Percentiles rank a stretch among this genome's conserved stretches.
These are phyloP conservation scores for Sugiyamaella qingdaonensis DNA, from an alignment of 805 yeast genomes.

Conservation along the genomic window DNA sequence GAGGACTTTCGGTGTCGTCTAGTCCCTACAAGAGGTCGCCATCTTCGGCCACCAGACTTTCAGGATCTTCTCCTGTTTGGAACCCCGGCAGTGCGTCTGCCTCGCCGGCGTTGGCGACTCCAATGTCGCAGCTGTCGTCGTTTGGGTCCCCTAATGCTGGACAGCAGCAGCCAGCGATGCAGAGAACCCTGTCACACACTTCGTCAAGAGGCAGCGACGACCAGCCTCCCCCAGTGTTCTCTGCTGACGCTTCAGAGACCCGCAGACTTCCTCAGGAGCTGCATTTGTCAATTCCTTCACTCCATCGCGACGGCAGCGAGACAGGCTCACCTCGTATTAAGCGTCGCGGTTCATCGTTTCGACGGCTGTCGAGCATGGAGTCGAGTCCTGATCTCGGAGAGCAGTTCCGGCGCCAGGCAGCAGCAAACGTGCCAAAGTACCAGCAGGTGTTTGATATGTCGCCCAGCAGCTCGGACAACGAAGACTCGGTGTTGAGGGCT, in stretches of 20 bases:
- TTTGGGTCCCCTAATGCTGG: neutral
- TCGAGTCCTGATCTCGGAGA: slow-evolving; percentile 24
- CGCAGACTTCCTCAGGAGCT: slow-evolving; percentile 26
- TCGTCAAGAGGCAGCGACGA: slow-evolving; percentile 5
- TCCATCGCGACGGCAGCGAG: slow-evolving; percentile 21
- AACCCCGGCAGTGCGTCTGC: neutral
- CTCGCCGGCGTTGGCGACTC: slow-evolving; percentile 1
- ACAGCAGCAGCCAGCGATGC: neutral
- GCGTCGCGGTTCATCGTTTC: slow-evolving; percentile 5
- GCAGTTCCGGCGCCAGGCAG: slow-evolving; percentile 18
- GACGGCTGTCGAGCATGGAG: slow-evolving; percentile 22
- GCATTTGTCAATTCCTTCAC: slow-evolving; percentile 27
- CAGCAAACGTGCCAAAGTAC: slow-evolving; percentile 2
- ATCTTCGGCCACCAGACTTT: neutral
- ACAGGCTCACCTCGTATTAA: slow-evolving; percentile 7
- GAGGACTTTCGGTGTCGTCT: slow-evolving; percentile 45
- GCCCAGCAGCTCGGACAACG: slow-evolving; percentile 62
- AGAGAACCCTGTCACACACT: neutral
- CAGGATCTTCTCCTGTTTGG: neutral
- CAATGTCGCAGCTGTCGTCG: slow-evolving; percentile 1
- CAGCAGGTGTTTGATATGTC: slow-evolving; percentile 28
- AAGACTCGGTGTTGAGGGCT: slow-evolving; percentile 43
- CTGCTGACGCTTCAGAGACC: slow-evolving; percentile 26
- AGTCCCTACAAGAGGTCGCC: slow-evolving; percentile 3
- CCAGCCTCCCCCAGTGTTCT: slow-evolving; percentile 32